Conservation (phyloP, 2,329 filamentous ascomycete species). For the Xylariaceae sp. region DNA sequence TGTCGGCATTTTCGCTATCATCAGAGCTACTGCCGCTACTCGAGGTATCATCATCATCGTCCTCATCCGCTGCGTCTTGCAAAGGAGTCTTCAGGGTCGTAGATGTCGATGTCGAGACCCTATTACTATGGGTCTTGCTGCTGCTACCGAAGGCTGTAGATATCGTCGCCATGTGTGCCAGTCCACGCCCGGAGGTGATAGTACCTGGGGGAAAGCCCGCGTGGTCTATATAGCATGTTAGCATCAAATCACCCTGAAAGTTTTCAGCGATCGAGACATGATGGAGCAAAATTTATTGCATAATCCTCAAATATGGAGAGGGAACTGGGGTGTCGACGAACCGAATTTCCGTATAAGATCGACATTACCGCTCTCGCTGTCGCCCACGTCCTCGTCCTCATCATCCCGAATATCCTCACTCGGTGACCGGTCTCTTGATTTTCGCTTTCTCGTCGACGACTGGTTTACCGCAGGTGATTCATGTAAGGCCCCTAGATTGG, state of each 20-base stretch:
- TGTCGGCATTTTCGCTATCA: constrained; percentile 21
- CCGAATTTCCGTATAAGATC: constrained; percentile 13
- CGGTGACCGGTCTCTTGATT: constrained; percentile 26
- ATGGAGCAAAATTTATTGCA: no score
- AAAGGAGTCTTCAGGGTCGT: constrained; percentile 17
- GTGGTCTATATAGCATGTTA: constrained; percentile 28
- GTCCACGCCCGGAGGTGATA: constrained; percentile 34
- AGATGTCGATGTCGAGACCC: constrained; percentile 19
- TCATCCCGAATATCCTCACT: constrained; percentile 20
- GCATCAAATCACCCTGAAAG: background rate
- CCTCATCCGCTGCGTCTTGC: constrained; percentile 18
- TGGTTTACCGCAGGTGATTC: background rate
- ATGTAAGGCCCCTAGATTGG: background rate
- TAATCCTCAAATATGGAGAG: background rate
- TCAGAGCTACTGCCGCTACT: constrained; percentile 24
- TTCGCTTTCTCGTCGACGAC: constrained; percentile 10
- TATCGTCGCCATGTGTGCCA: constrained; percentile 32
- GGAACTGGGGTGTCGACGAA: constrained; percentile 10
- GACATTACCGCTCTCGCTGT: constrained; percentile 21
- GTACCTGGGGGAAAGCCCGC: constrained; percentile 38
- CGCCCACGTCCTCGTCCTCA: constrained; percentile 27
- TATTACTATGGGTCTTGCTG: constrained; percentile 26
- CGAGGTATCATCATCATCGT: constrained; percentile 22
- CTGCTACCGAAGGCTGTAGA: constrained; percentile 28
- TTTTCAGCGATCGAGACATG: no score